Base-by-base conservation (phyloP, 2,329 filamentous ascomycete genomes). In the Clonostachys byssicola region DNA sequence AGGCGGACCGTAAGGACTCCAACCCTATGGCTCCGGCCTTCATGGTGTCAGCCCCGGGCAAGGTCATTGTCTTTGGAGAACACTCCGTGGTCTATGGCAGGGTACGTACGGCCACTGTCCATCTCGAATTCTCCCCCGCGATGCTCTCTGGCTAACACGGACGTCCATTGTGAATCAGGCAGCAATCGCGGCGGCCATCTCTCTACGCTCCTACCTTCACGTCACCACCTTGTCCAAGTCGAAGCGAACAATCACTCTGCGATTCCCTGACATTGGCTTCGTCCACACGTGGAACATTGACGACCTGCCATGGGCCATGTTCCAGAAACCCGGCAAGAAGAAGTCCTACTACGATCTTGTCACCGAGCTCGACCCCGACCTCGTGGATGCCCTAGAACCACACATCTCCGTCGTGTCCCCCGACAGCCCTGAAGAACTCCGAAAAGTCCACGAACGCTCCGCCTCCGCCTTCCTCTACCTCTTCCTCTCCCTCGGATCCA, bases 51-150 rank as follows among this genome's bases (percentile, higher is more conserved):
- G 92, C 95, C 3, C 94, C 94, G 0, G 95, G 92, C 53, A 99
- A 99, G 67, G 94, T 96, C 62, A 99, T 99, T 65, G 89, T 97
- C 46, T 97, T 92, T 70, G 94, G 94, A 55, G 94, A 99, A 67
- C 94, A 99, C 72, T 88, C 94, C 3, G 94, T 97, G n/a, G 94
- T 99, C 17, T 84, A 99, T 62, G 92, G 92, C 62, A 97, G 96
- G 81, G 88, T 89, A 71, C 47, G 70, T 30, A 30, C 23, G 23
- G 57, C 14, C 18, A 12, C 12, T 39, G 30, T 10, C 38, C 14
- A 16, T 14, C 33, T 23, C 20, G 16, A 18, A n/a, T 30, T 14
- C 17, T 17, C 30, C 17, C 18, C 23, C 23, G 23, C 23, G 23
- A 30, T 30, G 8, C 23, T 30, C 23, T 30, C 23, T 30, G 23